Conservation (phyloP, 2,329 filamentous ascomycete species). For the Aspergillus thermomutatus region DNA sequence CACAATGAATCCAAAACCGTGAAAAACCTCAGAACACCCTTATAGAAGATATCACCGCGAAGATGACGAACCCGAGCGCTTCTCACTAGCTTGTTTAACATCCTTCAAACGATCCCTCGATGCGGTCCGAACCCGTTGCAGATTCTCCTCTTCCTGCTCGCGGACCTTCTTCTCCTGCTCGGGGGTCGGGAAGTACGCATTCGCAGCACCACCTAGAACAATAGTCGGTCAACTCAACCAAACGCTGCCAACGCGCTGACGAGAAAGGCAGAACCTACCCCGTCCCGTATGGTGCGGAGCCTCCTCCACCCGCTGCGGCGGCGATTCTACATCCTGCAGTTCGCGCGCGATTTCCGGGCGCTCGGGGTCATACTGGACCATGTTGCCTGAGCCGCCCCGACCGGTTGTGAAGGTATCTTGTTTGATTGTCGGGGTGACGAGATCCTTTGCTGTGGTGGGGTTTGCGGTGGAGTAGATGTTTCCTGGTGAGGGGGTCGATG, state of each 20-base stretch:
- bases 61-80: conserved; percentile 10
- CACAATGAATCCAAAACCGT: not conserved
- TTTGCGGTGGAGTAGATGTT: conserved; percentile 61
- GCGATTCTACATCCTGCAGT: conserved; percentile 75
- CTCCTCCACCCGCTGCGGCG: conserved; percentile 36
- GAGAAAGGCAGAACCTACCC: conserved; percentile 29
- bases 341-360: conserved; percentile 66
- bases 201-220: conserved; percentile 32
- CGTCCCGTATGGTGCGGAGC: conserved; percentile 41
- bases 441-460: conserved; percentile 57
- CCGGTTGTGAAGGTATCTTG: conserved; percentile 82
- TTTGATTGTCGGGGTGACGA: conserved; percentile 81
- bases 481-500: conserved; percentile 34
- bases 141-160: conserved; percentile 33
- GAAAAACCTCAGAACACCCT: not conserved
- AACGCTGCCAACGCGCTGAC: not conserved
- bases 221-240: not conserved
- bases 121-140: conserved; percentile 28
- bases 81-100: conserved; percentile 18
- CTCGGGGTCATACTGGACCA: conserved; percentile 70
- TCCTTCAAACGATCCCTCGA: conserved; percentile 28
- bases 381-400: conserved; percentile 83
- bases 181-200: conserved; percentile 28
- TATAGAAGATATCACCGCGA: not conserved
- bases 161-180: conserved; percentile 25